These are phyloP conservation scores for Amaranthus tricolor DNA, from an alignment of 179 eudicot species.

Conservation along the genomic window DNA sequence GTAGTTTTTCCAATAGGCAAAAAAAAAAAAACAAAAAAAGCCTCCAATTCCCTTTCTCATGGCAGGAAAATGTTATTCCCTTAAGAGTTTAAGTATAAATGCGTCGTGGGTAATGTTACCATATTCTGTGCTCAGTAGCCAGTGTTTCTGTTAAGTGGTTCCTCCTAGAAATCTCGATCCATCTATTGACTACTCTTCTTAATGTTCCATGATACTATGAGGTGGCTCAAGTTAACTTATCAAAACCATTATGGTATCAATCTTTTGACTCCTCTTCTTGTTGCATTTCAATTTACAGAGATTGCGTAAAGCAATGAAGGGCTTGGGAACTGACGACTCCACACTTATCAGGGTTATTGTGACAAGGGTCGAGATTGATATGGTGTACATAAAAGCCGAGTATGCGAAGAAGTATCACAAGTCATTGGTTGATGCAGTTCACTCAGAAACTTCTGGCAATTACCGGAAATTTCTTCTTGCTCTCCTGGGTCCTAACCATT, in stretches of 20 bases:
- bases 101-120: too few relatives aligned
- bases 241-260: not conserved
- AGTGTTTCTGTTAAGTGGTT: too few relatives aligned
- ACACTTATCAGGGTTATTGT: slow-evolving; percentile 57
- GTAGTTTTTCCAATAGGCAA: too few relatives aligned
- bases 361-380: slow-evolving; percentile 74
- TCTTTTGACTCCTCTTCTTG: slow-evolving; percentile 3
- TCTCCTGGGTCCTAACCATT: slow-evolving; percentile 56
- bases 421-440: slow-evolving; percentile 68
- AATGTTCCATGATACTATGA: too few relatives aligned
- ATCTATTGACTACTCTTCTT: too few relatives aligned
- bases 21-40: too few relatives aligned
- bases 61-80: too few relatives aligned
- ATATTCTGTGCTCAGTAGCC: too few relatives aligned
- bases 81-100: too few relatives aligned
- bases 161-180: too few relatives aligned
- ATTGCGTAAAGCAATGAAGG: slow-evolving; percentile 77
- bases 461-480: slow-evolving; percentile 67
- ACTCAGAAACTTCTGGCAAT: slow-evolving; percentile 74
- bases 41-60: too few relatives aligned
- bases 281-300: slow-evolving; percentile 33
- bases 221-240: not conserved
- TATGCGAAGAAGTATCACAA: slow-evolving; percentile 64
- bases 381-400: slow-evolving; percentile 84
- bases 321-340: slow-evolving; percentile 71